Base-by-base conservation (phyloP, 495 filamentous ascomycete genomes). In the Lasiosphaeris hirsuta region DNA sequence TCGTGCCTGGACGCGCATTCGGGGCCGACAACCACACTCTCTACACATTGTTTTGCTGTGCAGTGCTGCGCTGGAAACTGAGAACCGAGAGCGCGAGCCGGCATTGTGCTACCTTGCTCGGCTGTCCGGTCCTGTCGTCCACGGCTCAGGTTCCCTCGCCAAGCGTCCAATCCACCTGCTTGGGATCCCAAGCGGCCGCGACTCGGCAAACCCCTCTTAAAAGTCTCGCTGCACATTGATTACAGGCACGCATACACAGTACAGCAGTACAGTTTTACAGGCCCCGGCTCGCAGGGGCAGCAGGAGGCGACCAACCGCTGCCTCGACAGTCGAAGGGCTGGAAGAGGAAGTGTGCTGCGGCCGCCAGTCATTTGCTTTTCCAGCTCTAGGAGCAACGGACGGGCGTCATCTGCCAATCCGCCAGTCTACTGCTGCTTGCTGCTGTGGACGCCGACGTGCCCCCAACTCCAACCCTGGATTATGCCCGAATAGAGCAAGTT, bases 401-500 rank as follows among this genome's bases (percentile, higher is more conserved):
- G 44, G 23, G 5, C 30, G 23, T 30, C 23, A 30, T 30, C 23
- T 30, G 23, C 23, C 23, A 30, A 5, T 30, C 46, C 30, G 35
- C 55, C 43, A 47, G 53, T 56, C 23, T 13, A 49, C 46, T 44
- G 43, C 36, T 17, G 23, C 34, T 42, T 60, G 40, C 46, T 54
- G 54, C 45, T 52, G 56, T 55, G 55, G 59, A 54, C 42, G 53
- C 60, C 61, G 52, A 54, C 41, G 49, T 57, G 30, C 45, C 66
- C 60, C 64, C 63, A 47, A 64, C 42, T 45, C 54, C 39, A 54
- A 45, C 50, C 59, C 58, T 48, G 54, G 54, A 59, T 65, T 54
- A 48, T 67, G 56, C 59, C 66, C 66, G 33, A 61, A 72, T 66
- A 61, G 54, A 64, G 64, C 53, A 51, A 64, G 64, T 64, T 71